Percentiles rank a stretch among this genome's conserved stretches.
Conservation (phyloP, 345 rosid species). For the Euclidium syriacum region DNA sequence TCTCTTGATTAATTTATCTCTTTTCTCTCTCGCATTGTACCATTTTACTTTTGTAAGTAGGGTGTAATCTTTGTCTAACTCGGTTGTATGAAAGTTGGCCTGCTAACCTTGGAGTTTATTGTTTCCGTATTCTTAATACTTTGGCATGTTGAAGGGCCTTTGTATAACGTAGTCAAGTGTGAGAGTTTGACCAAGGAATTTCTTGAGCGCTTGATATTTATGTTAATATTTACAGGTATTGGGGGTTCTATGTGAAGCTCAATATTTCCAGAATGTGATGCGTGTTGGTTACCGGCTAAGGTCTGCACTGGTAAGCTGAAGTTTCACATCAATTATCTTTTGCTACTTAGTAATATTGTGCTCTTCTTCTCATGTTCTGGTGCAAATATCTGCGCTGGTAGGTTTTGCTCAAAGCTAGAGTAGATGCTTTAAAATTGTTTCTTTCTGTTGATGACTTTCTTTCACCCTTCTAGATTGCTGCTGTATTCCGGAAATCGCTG, state of each 20-base stretch:
- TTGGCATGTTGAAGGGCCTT: neutral
- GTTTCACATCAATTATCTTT: slow-evolving; percentile 6
- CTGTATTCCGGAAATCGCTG: slow-evolving; percentile 88
- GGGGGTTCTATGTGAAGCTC: slow-evolving; percentile 94
- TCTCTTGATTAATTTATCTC: neutral
- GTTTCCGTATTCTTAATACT: neutral
- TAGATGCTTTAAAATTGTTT: neutral
- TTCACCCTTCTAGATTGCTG: slow-evolving; percentile 63
- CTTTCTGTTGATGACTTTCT: slow-evolving; percentile 6
- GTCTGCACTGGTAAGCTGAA: slow-evolving; percentile 70
- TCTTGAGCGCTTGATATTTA: slow-evolving; percentile 5
- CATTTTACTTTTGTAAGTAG: neutral
- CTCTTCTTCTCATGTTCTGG: neutral
- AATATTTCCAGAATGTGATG: slow-evolving; percentile 98
- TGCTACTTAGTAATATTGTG: neutral
- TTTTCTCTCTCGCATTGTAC: slow-evolving; percentile 9
- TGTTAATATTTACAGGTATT: slow-evolving; percentile 48
- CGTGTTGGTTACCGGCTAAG: slow-evolving; percentile 93
- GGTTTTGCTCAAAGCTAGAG: neutral
- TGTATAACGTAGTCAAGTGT: neutral
- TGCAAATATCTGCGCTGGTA: neutral
- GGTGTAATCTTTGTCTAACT: neutral
- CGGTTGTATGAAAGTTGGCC: neutral
- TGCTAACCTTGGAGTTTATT: neutral
- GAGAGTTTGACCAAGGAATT: neutral